These are phyloP conservation scores for Boletus huronensis DNA, from an alignment of 768 basidiomycete species.

Conservation along the genomic window DNA sequence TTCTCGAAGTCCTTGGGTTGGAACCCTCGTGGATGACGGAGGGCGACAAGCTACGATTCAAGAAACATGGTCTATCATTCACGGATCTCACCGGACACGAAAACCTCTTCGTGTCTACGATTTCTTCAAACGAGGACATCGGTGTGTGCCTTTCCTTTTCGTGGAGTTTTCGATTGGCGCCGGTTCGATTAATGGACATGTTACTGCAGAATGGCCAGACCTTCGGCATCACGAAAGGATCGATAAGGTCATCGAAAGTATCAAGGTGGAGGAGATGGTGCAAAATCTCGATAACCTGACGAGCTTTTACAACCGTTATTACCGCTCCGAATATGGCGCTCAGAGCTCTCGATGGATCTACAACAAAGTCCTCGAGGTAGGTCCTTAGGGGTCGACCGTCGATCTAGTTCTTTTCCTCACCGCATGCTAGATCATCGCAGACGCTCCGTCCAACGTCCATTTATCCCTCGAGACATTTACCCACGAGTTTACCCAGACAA, in stretches of 20 bases:
- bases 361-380: slow-evolving; percentile 16
- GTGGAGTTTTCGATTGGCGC: background rate
- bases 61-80: slow-evolving; percentile 10
- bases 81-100: slow-evolving; percentile 11
- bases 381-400: background rate
- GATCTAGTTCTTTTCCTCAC: background rate
- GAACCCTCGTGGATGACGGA: slow-evolving; percentile 19
- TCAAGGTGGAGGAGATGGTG: slow-evolving; percentile 31
- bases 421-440: slow-evolving; percentile 6
- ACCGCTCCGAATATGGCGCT: slow-evolving; percentile 33
- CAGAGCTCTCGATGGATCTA: slow-evolving; percentile 39
- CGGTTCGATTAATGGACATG: background rate
- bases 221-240: slow-evolving; percentile 14
- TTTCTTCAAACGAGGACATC: background rate
- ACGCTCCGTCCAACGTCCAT: slow-evolving; percentile 9
- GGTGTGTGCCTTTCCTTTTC: background rate
- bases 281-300: slow-evolving; percentile 35
- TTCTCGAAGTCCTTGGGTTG: slow-evolving; percentile 14
- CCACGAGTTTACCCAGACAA: slow-evolving; percentile 19
- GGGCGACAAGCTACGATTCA: slow-evolving; percentile 14
- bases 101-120: background rate
- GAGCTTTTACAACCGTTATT: slow-evolving; percentile 35
- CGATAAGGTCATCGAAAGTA: background rate
- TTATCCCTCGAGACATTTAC: slow-evolving; percentile 24
- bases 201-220: slow-evolving; percentile 14